Evolutionary conservation across 2,329 filamentous ascomycete genomes (phyloP).

Genomic region (Didymella segeticola): DNA sequence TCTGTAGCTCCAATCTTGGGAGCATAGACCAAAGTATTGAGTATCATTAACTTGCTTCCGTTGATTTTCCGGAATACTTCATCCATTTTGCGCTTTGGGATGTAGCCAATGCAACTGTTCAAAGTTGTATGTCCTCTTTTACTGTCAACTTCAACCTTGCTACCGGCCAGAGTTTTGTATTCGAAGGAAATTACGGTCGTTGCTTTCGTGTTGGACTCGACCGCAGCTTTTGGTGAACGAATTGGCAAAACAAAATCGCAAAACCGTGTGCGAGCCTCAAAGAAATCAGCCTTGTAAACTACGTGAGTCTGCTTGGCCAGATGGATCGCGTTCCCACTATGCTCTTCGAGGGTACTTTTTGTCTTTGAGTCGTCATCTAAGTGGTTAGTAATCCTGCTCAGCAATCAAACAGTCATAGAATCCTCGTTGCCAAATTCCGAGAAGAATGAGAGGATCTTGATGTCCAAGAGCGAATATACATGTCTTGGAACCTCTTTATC

Average conservation of each 20-base stretch:
- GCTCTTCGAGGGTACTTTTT: background rate
- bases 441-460: background rate
- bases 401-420: background rate
- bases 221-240: no score
- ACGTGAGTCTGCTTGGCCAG: background rate
- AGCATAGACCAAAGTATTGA: no score
- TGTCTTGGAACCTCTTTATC: background rate
- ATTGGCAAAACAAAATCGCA: background rate
- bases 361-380: background rate
- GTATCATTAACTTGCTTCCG: no score
- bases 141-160: no score
- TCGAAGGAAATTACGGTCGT: no score
- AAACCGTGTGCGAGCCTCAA: background rate
- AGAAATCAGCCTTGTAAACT: background rate
- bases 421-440: background rate
- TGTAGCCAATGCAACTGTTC: no score
- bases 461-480: background rate
- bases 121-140: no score
- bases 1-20: no score
- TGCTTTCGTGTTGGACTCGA: no score
- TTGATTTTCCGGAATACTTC: no score
- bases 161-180: no score
- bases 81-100: no score
- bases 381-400: background rate
- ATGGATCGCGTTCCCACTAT: background rate